phyloP scores from a whole-genome alignment of 192 early-diverging fungal genomes.

The Mortierella hygrophila region DNA sequence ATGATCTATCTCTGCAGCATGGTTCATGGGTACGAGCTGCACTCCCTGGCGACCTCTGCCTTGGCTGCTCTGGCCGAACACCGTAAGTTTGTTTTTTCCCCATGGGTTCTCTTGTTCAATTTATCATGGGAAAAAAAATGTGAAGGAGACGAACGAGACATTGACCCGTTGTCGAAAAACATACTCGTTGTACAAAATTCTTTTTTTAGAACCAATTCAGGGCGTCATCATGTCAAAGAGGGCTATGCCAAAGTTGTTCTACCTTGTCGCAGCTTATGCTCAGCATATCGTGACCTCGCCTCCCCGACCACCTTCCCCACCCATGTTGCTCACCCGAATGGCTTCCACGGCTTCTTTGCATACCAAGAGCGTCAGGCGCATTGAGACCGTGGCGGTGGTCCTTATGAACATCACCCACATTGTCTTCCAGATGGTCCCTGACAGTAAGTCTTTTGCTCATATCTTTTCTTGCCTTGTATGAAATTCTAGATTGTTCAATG shows the following conservation, averaged over 20 bases:
- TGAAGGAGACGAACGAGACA: background rate
- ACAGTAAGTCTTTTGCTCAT: slow-evolving; percentile 30
- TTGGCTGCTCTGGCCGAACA: slow-evolving; percentile 65
- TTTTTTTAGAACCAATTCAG: slow-evolving; percentile 59
- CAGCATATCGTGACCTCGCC: slow-evolving; percentile 13
- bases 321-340: slow-evolving; percentile 26
- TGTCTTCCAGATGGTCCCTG: slow-evolving; percentile 37
- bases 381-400: slow-evolving; percentile 29
- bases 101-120: background rate
- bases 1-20: slow-evolving; percentile 63
- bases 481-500: background rate
- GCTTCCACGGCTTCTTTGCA: slow-evolving; percentile 22
- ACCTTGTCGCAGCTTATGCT: slow-evolving; percentile 42
- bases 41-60: slow-evolving; percentile 60
- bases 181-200: background rate
- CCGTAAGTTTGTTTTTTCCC: slow-evolving; percentile 36
- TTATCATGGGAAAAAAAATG: background rate
- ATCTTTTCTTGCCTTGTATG: background rate
- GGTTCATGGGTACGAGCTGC: slow-evolving; percentile 56
- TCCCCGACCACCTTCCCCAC: slow-evolving; percentile 40
- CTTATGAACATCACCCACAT: slow-evolving; percentile 51
- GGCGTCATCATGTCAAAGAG: slow-evolving; percentile 64
- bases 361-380: slow-evolving; percentile 21
- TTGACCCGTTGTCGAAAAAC: background rate
- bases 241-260: slow-evolving; percentile 59